Evolutionary conservation across 306 rosid genomes (phyloP).

Genomic region (Albizia julibrissin): DNA sequence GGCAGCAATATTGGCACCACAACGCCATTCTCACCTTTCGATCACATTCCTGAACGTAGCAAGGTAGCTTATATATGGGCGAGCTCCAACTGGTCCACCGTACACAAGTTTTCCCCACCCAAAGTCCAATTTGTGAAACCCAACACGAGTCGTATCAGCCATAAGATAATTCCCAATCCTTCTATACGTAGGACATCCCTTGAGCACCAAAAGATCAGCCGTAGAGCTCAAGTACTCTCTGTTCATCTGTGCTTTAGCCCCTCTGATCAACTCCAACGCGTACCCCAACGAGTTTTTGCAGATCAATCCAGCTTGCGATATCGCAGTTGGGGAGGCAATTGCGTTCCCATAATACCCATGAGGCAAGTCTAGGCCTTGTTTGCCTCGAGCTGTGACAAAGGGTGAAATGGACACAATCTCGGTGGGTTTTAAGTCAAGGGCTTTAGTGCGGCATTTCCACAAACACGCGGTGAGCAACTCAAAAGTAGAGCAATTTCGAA

Average conservation of each 20-base stretch:
- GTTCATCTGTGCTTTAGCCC: constrained; percentile 20
- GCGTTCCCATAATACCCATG: constrained; percentile 36
- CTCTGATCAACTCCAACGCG: constrained; percentile 25
- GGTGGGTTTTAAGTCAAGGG: constrained; percentile 13
- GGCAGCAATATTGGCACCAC: constrained; percentile 33
- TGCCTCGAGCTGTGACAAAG: constrained; percentile 24
- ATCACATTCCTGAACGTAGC: neutral
- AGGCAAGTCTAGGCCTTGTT: constrained; percentile 7
- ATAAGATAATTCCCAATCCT: constrained; percentile 12
- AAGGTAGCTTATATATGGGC: constrained; percentile 13
- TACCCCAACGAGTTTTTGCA: constrained; percentile 22
- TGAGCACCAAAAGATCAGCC: constrained; percentile 30
- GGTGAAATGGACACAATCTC: constrained; percentile 25
- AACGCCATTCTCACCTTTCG: constrained; percentile 24
- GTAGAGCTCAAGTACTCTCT: constrained; percentile 18
- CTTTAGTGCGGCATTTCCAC: constrained; percentile 35
- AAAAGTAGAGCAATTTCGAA: constrained; percentile 4
- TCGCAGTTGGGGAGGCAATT: constrained; percentile 24
- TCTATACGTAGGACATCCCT: constrained; percentile 16
- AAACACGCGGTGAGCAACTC: constrained; percentile 19
- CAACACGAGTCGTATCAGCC: constrained; percentile 26
- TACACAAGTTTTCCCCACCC: constrained; percentile 27
- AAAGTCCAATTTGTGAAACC: constrained; percentile 25
- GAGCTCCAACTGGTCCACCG: constrained; percentile 29
- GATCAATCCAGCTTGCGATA: constrained; percentile 3